Evolutionary conservation across 345 rosid genomes (phyloP).

Genomic region (Boechera retrofracta): DNA sequence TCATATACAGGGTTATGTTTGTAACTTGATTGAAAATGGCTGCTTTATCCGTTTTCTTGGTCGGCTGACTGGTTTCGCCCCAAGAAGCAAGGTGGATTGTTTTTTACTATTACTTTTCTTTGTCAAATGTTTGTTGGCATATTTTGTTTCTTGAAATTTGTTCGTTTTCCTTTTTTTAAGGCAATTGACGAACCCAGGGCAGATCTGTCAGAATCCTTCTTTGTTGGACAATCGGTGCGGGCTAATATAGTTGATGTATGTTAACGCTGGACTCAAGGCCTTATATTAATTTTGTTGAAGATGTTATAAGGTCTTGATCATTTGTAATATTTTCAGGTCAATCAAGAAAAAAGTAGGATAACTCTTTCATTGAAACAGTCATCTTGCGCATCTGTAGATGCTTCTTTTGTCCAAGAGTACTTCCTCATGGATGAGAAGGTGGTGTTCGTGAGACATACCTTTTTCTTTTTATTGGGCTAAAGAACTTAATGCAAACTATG

Average conservation of each 20-base stretch:
- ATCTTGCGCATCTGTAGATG: conserved; percentile 79
- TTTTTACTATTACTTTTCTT: conserved; percentile 18
- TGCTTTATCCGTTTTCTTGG: conserved; percentile 99
- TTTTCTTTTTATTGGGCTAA: conserved; percentile 17
- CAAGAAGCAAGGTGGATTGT: conserved; percentile 74
- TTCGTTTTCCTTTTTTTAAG: conserved; percentile 51
- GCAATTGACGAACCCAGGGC: conserved; percentile 69
- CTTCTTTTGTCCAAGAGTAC: conserved; percentile 75
- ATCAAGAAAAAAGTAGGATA: conserved; percentile 68
- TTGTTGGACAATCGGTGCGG: conserved; percentile 91
- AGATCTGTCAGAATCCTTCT: conserved; percentile 73
- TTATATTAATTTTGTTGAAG: conserved; percentile 14
- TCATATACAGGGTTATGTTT: conserved; percentile 77
- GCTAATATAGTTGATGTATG: conserved; percentile 78
- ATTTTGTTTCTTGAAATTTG: conserved; percentile 21
- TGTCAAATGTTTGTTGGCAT: conserved; percentile 12
- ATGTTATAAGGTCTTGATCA: conserved; percentile 29
- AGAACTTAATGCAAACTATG: not conserved
- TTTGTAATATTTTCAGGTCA: conserved; percentile 57
- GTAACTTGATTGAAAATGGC: conserved; percentile 85
- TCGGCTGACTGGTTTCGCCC: conserved; percentile 89
- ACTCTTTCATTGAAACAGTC: conserved; percentile 90
- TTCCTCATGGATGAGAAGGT: conserved; percentile 87
- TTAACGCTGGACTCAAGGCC: conserved; percentile 44
- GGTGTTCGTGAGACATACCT: conserved; percentile 9